These are phyloP conservation scores for Cokeromyces recurvatus DNA, from an alignment of 371 early-diverging fungal species.

Conservation along the genomic window DNA sequence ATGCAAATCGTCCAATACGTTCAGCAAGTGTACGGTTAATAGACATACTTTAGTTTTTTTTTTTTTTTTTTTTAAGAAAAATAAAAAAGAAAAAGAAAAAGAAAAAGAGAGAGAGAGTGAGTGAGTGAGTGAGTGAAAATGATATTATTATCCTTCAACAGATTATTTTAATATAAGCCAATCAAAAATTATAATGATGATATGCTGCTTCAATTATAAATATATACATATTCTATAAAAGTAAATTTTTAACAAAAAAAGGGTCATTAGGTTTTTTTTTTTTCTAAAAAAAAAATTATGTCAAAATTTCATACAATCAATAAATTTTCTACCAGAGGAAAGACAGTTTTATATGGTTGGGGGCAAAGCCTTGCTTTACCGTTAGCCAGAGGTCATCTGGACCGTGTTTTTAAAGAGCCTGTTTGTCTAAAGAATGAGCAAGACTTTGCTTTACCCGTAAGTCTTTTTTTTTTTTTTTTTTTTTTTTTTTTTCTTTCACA, in stretches of 20 bases:
- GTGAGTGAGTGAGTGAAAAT: too few relatives aligned
- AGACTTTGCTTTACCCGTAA: conserved; percentile 38
- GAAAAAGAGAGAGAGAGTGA: not conserved
- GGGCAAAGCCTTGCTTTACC: conserved; percentile 35
- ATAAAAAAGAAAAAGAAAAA: not conserved
- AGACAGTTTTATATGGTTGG: conserved; percentile 33
- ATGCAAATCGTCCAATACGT: conserved; percentile 47
- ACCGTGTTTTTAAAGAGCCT: conserved; percentile 21
- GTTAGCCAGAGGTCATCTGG: conserved; percentile 13
- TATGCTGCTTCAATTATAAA: too few relatives aligned
- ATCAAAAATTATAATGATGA: too few relatives aligned
- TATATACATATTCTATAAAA: too few relatives aligned
- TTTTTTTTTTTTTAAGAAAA: not conserved
- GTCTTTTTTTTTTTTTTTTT: not conserved
- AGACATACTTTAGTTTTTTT: conserved; percentile 14
- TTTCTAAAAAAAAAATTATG: too few relatives aligned
- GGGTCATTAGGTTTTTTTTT: too few relatives aligned
- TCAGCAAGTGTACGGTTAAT: conserved; percentile 23
- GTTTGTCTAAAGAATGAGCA: conserved; percentile 16
- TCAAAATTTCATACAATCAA: too few relatives aligned
- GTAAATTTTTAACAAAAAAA: too few relatives aligned
- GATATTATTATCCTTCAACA: too few relatives aligned
- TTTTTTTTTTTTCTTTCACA: too few relatives aligned
- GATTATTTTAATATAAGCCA: too few relatives aligned
- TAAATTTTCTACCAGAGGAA: too few relatives aligned